Percentiles rank a stretch among this genome's conserved stretches.
Conservation (phyloP, 176 grass and related monocot species). For the Musa schizocarpa region DNA sequence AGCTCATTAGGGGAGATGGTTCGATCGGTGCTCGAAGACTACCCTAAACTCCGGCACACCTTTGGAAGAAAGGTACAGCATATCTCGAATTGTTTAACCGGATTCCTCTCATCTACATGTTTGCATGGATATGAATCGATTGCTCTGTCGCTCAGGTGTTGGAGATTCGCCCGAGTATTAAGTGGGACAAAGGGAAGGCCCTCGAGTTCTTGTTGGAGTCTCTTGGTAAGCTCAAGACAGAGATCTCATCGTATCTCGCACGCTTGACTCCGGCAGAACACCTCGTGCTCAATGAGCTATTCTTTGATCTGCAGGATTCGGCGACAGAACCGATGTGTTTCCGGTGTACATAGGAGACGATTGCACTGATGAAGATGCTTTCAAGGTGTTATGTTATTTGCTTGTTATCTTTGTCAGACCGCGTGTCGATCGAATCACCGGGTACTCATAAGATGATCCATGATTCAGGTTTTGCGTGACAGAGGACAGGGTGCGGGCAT, state of each 20-base stretch:
- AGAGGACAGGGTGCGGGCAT: conserved; percentile 44
- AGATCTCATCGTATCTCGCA: neutral
- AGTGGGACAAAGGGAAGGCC: conserved; percentile 79
- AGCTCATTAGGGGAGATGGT: conserved; percentile 31
- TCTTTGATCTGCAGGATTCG: conserved; percentile 10
- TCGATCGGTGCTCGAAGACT: conserved; percentile 35
- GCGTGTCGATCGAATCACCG: neutral
- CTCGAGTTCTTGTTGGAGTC: conserved; percentile 55
- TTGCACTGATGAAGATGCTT: conserved; percentile 76
- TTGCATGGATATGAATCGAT: neutral
- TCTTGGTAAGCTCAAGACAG: conserved; percentile 16
- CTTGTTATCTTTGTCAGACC: neutral
- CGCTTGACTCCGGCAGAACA: neutral
- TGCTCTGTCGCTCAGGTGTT: conserved; percentile 21
- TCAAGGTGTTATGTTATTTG: conserved; percentile 29
- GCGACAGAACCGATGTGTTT: conserved; percentile 26
- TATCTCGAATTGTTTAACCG: neutral
- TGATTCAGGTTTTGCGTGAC: conserved; percentile 30
- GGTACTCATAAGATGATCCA: neutral
- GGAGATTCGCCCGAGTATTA: conserved; percentile 52
- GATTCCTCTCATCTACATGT: no score
- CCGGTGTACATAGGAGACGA: conserved; percentile 79
- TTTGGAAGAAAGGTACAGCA: conserved; percentile 43
- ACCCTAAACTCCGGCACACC: conserved; percentile 44
- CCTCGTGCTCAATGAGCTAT: no score